These are phyloP conservation scores for Cutaneotrichosporon dermatis DNA, from an alignment of 1,284 basidiomycete species.

Conservation along the genomic window DNA sequence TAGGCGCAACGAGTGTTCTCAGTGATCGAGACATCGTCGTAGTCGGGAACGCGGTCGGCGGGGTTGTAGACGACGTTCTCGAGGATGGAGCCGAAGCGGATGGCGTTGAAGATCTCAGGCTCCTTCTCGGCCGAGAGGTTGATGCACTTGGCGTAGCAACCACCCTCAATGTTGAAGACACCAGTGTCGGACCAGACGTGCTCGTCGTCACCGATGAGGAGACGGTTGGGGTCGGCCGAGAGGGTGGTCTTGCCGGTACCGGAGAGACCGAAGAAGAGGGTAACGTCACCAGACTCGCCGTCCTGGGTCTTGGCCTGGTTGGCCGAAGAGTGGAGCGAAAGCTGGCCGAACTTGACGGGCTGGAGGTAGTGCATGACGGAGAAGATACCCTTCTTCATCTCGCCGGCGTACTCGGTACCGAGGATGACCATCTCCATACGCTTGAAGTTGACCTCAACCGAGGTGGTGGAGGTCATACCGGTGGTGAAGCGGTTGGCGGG, in stretches of 20 bases:
- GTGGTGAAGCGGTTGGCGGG: conserved; percentile 99
- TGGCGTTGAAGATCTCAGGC: conserved; percentile 95
- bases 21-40: conserved; percentile 93
- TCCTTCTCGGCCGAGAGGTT: conserved; percentile 93
- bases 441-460: conserved; percentile 99
- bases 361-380: conserved; percentile 99
- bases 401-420: conserved; percentile 98
- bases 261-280: conserved; percentile 98
- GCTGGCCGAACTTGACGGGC: conserved; percentile 96
- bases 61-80: conserved; percentile 99
- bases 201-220: conserved; percentile 94
- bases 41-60: conserved; percentile 78
- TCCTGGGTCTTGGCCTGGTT: conserved; percentile 61
- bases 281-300: conserved; percentile 85
- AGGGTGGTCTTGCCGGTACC: conserved; percentile 98
- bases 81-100: conserved; percentile 91
- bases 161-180: conserved; percentile 99
- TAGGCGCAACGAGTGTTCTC: conserved; percentile 99
- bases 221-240: conserved; percentile 83
- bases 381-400: conserved; percentile 99
- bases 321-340: conserved; percentile 98
- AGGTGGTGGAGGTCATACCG: conserved; percentile 98
- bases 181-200: conserved; percentile 97
- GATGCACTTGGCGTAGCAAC: conserved; percentile 98
- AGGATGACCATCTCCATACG: conserved; percentile 99